A percentile compares a stretch with the other conserved stretches of the same genome.
Conservation (phyloP, 23 red algal genomes). For the Gracilaria caudata region DNA sequence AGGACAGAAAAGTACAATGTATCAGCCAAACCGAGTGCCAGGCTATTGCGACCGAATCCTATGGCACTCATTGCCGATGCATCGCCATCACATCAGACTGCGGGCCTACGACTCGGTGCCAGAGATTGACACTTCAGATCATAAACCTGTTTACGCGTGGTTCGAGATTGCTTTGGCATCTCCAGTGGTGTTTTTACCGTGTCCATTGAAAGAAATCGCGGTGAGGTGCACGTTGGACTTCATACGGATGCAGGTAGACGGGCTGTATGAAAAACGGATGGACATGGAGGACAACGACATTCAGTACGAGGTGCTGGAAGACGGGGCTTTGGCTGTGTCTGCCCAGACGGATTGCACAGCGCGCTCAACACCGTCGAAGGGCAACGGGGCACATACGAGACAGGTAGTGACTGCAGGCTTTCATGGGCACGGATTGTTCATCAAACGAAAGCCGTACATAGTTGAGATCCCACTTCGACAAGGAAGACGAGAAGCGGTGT, state of each 20-base stretch:
- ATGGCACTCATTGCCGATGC: conserved; percentile 70
- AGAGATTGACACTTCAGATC: conserved; percentile 59
- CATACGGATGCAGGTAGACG: conserved; percentile 22
- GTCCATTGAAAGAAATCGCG: neutral
- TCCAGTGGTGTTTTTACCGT: neutral
- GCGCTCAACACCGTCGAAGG: neutral
- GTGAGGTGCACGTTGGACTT: conserved; percentile 70
- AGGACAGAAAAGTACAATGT: neutral
- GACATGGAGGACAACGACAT: conserved; percentile 12
- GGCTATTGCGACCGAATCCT: conserved; percentile 80
- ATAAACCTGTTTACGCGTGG: conserved; percentile 74
- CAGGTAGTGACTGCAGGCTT: conserved; percentile 43
- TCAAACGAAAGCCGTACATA: conserved; percentile 42
- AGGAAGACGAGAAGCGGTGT: conserved; percentile 2
- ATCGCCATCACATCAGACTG: conserved; percentile 38
- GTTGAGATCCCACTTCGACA: conserved; percentile 41
- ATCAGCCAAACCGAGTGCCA: conserved; percentile 60
- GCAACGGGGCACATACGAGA: conserved; percentile 35
- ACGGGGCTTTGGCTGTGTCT: conserved; percentile 32
- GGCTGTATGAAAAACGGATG: conserved; percentile 36
- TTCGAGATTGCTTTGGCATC: conserved; percentile 61
- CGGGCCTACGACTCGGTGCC: conserved; percentile 46
- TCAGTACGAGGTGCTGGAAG: conserved; percentile 34
- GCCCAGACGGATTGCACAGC: neutral
- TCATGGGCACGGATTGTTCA: conserved; percentile 58